phyloP scores from a whole-genome alignment of 75 land plant genomes.

The Pinus albicaulis region DNA sequence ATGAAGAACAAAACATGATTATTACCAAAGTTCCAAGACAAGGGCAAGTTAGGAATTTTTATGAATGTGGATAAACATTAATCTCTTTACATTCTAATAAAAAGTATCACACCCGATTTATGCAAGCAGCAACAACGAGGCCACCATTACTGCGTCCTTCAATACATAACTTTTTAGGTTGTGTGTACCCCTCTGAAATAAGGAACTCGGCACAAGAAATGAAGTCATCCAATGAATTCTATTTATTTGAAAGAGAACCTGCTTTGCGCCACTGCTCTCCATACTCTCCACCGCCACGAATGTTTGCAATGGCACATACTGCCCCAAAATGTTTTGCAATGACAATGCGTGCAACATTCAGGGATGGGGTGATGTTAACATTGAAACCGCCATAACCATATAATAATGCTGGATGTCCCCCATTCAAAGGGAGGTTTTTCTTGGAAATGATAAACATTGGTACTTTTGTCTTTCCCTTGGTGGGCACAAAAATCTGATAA shows the following conservation, averaged over 20 bases:
- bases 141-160: slow-evolving; percentile 55
- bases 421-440: slow-evolving; percentile 14
- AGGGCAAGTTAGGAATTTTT: neutral
- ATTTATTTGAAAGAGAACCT: slow-evolving; percentile 21
- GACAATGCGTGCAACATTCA: slow-evolving; percentile 11
- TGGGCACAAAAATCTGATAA: slow-evolving; percentile 20
- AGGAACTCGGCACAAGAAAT: slow-evolving; percentile 25
- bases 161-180: slow-evolving; percentile 36
- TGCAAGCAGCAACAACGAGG: slow-evolving; percentile 16
- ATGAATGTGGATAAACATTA: neutral
- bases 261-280: slow-evolving; percentile 23
- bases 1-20: neutral
- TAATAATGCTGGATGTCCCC: slow-evolving; percentile 13
- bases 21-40: no score
- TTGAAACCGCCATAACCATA: no score
- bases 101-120: slow-evolving; percentile 7
- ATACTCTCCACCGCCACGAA: slow-evolving; percentile 31
- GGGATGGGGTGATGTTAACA: slow-evolving; percentile 18
- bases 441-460: slow-evolving; percentile 20
- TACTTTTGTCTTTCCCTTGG: slow-evolving; percentile 20
- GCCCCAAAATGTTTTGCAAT: slow-evolving; percentile 14
- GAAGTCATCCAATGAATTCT: slow-evolving; percentile 21
- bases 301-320: slow-evolving; percentile 16
- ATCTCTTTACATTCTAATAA: neutral
- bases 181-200: slow-evolving; percentile 37